Conservation (phyloP, 352 stramenopile species). For the Phytophthora lateralis region DNA sequence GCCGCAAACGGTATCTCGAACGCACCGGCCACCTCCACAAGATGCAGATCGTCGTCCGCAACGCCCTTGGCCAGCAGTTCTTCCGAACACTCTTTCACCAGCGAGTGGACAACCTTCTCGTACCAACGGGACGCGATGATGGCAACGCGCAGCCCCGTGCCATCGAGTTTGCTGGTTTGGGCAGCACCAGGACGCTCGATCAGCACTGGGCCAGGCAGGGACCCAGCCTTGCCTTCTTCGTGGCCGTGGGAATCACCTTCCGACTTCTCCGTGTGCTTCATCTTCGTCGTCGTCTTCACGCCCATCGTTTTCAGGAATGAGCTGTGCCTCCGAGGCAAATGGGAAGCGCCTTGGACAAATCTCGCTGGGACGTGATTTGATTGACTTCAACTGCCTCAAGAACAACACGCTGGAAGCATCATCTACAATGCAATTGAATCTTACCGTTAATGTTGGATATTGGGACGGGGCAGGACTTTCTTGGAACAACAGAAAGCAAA, state of each 20-base stretch:
- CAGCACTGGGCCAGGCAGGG: conserved; percentile 35
- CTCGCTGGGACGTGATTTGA: conserved; percentile 2
- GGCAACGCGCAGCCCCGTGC: conserved; percentile 46
- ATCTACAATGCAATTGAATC: background rate
- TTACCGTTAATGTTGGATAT: conserved; percentile 1
- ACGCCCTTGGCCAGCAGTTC: conserved; percentile 71
- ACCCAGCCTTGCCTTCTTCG: conserved; percentile 25
- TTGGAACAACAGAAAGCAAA: background rate
- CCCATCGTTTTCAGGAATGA: conserved; percentile 20
- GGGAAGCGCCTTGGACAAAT: background rate
- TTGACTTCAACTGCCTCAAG: background rate
- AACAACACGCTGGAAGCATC: too few relatives aligned
- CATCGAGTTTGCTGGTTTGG: conserved; percentile 32
- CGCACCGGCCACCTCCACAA: conserved; percentile 88
- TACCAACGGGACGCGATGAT: conserved; percentile 77
- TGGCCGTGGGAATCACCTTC: conserved; percentile 11
- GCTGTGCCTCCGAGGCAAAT: conserved; percentile 5
- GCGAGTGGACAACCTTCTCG: conserved; percentile 50
- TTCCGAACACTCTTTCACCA: conserved; percentile 54
- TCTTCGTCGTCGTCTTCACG: conserved; percentile 17
- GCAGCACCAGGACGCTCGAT: conserved; percentile 41
- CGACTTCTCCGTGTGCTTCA: conserved; percentile 20
- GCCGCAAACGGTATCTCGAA: conserved; percentile 97
- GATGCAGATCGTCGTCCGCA: conserved; percentile 42
- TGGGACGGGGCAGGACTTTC: too few relatives aligned